A percentile compares a stretch with the other conserved stretches of the same genome.
Evolutionary conservation across 2,329 filamentous ascomycete species (phyloP).

Genomic region (Reticulascus tulasneorum): DNA sequence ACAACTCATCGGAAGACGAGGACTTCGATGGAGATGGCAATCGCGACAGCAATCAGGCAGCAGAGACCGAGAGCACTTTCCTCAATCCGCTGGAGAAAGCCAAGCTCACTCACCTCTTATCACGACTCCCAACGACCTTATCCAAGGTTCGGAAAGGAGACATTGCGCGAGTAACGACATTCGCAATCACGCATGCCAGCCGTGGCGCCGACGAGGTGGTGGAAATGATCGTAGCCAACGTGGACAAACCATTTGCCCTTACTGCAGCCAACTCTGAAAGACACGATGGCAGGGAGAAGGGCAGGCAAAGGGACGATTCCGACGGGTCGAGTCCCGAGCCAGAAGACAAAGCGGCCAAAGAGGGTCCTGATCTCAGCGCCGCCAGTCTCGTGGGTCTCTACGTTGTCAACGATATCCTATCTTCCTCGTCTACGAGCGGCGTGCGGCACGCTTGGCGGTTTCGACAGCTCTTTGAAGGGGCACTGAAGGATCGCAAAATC

Average conservation of each 20-base stretch:
- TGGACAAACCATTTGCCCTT: slow-evolving; percentile 71
- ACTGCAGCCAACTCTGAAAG: slow-evolving; percentile 59
- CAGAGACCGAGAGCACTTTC: slow-evolving; percentile 55
- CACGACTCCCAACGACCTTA: slow-evolving; percentile 72
- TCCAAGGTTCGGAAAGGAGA: slow-evolving; percentile 77
- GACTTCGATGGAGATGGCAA: slow-evolving; percentile 59
- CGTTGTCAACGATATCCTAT: slow-evolving; percentile 71
- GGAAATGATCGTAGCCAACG: slow-evolving; percentile 79
- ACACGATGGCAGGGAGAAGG: slow-evolving; percentile 13
- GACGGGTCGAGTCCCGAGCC: slow-evolving; percentile 30
- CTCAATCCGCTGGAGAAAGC: slow-evolving; percentile 81
- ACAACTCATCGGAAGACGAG: slow-evolving; percentile 83
- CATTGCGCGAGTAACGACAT: slow-evolving; percentile 78
- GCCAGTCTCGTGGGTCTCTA: slow-evolving; percentile 80
- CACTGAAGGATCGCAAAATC: slow-evolving; percentile 62
- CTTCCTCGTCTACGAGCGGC: slow-evolving; percentile 69
- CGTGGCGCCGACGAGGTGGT: slow-evolving; percentile 86
- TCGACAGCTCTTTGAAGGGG: slow-evolving; percentile 71
- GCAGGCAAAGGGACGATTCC: slow-evolving; percentile 29
- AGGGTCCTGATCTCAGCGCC: slow-evolving; percentile 59
- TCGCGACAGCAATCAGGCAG: slow-evolving; percentile 38
- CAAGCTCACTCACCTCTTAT: slow-evolving; percentile 78
- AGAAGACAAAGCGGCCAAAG: slow-evolving; percentile 38
- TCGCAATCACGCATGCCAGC: slow-evolving; percentile 84
- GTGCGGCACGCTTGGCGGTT: slow-evolving; percentile 86